Evolutionary conservation across 2,329 filamentous ascomycete genomes (phyloP).

Genomic region (Didymella exigua): DNA sequence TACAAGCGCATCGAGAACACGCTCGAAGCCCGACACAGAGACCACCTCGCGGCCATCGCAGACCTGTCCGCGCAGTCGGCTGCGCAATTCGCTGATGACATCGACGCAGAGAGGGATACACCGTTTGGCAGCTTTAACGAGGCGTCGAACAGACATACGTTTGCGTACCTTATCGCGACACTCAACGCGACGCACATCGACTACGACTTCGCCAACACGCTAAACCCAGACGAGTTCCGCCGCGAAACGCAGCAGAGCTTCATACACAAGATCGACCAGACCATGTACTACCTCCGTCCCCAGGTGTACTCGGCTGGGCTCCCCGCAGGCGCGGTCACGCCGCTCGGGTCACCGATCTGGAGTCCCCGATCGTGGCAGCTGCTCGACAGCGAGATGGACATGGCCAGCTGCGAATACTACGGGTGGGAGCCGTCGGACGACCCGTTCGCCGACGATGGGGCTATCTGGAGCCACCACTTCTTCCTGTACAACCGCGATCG

Average conservation of each 20-base stretch:
- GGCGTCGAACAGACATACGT: slow-evolving; percentile 85
- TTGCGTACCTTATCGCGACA: slow-evolving; percentile 94
- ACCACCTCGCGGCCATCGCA: slow-evolving; percentile 82
- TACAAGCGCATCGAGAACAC: slow-evolving; percentile 95
- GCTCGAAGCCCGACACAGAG: slow-evolving; percentile 88
- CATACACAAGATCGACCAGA: slow-evolving; percentile 84
- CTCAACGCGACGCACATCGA: slow-evolving; percentile 94
- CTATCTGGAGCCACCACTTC: slow-evolving; percentile 94
- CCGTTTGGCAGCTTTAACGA: slow-evolving; percentile 92
- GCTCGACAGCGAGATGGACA: slow-evolving; percentile 92
- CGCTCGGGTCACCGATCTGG: slow-evolving; percentile 69
- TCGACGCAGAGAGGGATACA: slow-evolving; percentile 84
- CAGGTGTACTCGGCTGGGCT: slow-evolving; percentile 50
- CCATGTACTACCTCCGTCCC: slow-evolving; percentile 83
- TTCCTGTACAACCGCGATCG: slow-evolving; percentile 95
- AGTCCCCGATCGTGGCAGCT: slow-evolving; percentile 88
- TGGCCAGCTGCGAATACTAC: slow-evolving; percentile 88
- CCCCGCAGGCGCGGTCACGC: slow-evolving; percentile 55
- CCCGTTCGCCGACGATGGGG: slow-evolving; percentile 88
- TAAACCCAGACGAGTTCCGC: slow-evolving; percentile 88
- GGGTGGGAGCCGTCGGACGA: slow-evolving; percentile 88
- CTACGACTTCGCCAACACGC: slow-evolving; percentile 94
- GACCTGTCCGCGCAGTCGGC: slow-evolving; percentile 84
- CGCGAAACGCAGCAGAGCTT: slow-evolving; percentile 80
- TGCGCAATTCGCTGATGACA: slow-evolving; percentile 66